A percentile compares a stretch with the other conserved stretches of the same genome.
These are phyloP conservation scores for Helicosporidium sp. DNA, from an alignment of 139 green algal genomes.

Conservation along the genomic window DNA sequence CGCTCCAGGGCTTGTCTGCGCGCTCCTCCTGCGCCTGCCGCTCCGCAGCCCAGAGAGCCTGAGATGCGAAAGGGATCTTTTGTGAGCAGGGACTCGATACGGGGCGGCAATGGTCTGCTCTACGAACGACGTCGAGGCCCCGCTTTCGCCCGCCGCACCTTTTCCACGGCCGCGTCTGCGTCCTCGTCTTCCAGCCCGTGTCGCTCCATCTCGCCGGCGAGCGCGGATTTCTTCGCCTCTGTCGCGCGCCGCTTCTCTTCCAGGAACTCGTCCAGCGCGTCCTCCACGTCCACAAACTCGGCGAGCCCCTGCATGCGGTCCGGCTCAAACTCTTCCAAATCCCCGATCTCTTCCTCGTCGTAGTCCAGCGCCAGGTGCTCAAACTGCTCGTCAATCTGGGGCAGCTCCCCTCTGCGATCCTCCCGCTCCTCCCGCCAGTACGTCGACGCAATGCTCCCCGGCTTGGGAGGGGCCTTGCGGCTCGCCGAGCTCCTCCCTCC, in stretches of 20 bases:
- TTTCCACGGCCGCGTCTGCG: slow-evolving; percentile 8
- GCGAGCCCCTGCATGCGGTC: too few species aligned
- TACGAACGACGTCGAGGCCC: too few species aligned
- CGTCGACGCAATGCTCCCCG: slow-evolving; percentile 39
- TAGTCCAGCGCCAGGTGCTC: slow-evolving; percentile 49
- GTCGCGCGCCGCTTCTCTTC: slow-evolving; percentile 7
- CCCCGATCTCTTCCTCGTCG: slow-evolving; percentile 47
- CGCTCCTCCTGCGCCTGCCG: slow-evolving; percentile 6
- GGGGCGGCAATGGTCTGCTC: too few species aligned
- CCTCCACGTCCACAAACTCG: slow-evolving; percentile 37
- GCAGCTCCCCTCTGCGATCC: slow-evolving; percentile 31
- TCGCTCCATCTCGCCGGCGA: slow-evolving; percentile 7
- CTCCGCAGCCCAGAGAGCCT: neutral
- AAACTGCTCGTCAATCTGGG: slow-evolving; percentile 41
- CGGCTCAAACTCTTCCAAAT: slow-evolving; percentile 31
- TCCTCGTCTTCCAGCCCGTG: slow-evolving; percentile 14
- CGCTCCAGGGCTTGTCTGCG: neutral
- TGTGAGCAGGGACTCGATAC: too few species aligned
- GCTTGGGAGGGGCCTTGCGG: neutral
- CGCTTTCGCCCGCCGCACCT: slow-evolving; percentile 4
- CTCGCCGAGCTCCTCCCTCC: neutral
- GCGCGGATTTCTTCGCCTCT: neutral
- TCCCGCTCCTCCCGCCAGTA: slow-evolving; percentile 51
- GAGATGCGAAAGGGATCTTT: too few species aligned
- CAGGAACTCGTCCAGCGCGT: slow-evolving; percentile 62